These are phyloP conservation scores for Pyrrhoderma lamaoense DNA, from an alignment of 1,284 basidiomycete species.

Conservation along the genomic window DNA sequence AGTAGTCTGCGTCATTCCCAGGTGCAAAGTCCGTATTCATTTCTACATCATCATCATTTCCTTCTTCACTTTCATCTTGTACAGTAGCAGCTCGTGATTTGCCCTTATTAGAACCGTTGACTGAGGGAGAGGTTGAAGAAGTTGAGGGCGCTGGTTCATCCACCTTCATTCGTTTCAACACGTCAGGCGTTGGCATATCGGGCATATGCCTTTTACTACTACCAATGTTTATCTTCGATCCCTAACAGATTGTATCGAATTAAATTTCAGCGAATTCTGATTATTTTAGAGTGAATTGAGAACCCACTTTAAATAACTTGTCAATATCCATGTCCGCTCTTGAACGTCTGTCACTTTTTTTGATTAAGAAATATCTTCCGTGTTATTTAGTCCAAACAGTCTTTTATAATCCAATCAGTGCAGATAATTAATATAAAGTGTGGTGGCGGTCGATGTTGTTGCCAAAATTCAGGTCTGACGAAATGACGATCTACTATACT, in stretches of 20 bases:
- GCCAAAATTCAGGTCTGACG: too few relatives aligned
- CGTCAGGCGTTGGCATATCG: constrained; percentile 74
- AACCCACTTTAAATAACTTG: constrained; percentile 68
- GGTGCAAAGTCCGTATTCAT: constrained; percentile 59
- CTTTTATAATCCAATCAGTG: too few relatives aligned
- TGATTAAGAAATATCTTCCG: too few relatives aligned
- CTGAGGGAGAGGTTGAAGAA: constrained; percentile 12
- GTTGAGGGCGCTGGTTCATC: constrained; percentile 31
- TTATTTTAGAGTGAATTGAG: not conserved
- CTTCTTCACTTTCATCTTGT: constrained; percentile 46
- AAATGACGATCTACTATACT: too few relatives aligned
- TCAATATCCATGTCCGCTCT: constrained; percentile 68
- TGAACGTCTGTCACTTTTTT: too few relatives aligned
- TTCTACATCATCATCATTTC: constrained; percentile 39
- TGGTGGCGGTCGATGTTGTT: too few relatives aligned
- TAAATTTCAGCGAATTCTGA: not conserved
- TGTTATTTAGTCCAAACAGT: too few relatives aligned
- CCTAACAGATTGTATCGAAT: constrained; percentile 32
- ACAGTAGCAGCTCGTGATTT: constrained; percentile 44
- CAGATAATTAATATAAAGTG: too few relatives aligned
- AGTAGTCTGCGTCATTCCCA: constrained; percentile 83
- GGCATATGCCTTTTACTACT: constrained; percentile 74
- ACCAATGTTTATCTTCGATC: constrained; percentile 58
- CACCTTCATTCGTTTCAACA: constrained; percentile 71
- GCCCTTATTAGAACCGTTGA: constrained; percentile 26